Evolutionary conservation across 2,329 filamentous ascomycete species (phyloP).

Genomic region (Biscogniauxia sp.): DNA sequence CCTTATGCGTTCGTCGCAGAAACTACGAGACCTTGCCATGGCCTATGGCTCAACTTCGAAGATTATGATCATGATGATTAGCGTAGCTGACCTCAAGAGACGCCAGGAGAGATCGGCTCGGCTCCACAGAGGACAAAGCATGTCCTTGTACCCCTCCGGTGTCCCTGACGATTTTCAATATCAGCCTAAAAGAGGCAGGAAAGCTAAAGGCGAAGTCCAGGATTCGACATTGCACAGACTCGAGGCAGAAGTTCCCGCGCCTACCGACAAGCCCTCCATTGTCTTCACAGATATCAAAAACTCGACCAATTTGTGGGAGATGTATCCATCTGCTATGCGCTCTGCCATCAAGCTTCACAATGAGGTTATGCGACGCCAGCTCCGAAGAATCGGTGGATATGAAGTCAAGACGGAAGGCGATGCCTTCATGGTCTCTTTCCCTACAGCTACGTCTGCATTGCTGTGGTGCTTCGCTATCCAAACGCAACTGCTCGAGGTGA

Average conservation of each 20-base stretch:
- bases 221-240: conserved; percentile 86
- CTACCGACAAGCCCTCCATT: conserved; percentile 85
- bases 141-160: conserved; percentile 78
- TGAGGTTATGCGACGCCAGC: conserved; percentile 89
- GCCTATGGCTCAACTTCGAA: conserved; percentile 92
- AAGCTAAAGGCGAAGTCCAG: conserved; percentile 61
- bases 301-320: conserved; percentile 94
- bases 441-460: conserved; percentile 88
- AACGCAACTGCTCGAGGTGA: conserved; percentile 78
- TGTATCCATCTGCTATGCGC: conserved; percentile 90
- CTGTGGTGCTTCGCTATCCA: conserved; percentile 98
- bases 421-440: conserved; percentile 98
- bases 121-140: conserved; percentile 73
- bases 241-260: conserved; percentile 86
- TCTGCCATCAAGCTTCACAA: conserved; percentile 98
- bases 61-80: conserved; percentile 99
- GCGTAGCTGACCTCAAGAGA: conserved; percentile 85
- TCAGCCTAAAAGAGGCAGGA: conserved; percentile 63
- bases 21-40: conserved; percentile 90
- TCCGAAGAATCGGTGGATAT: conserved; percentile 92
- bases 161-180: conserved; percentile 68
- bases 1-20: conserved; percentile 92
- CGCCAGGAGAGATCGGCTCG: conserved; percentile 68
- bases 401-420: conserved; percentile 99
- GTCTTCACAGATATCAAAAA: conserved; percentile 99